Evolutionary conservation across 2,329 filamentous ascomycete genomes (phyloP), one percentile per base, ranked within the genome.

Genomic region (Penicillium sp.): DNA sequence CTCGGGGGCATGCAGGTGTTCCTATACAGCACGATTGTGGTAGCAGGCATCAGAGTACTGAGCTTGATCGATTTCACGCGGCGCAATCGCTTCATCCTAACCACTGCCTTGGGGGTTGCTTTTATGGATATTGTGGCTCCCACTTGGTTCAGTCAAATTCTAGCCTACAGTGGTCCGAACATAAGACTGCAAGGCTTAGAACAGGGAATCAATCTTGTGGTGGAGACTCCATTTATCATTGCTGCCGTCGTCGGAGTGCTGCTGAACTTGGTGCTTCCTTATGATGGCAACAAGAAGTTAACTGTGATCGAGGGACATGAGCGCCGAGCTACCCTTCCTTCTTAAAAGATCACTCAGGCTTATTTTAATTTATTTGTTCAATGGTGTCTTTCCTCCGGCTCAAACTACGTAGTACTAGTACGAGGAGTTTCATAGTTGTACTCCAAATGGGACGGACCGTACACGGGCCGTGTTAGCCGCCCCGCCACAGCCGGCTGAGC

Each of bases 81-180:
- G 30, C 84, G 90, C 45, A 92, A 89, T 63, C 82, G 90, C 20
- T 94, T 94, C 74, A 89, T 94, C 63, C 79, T 94, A 9, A 91
- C 90, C 0, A 87, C 88, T 0, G 84, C 86, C 0, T 76, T 94
- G 26, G 80, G 88, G 0, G 75, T 93, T 23, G 90, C 90, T 26
- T 89, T 89, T 58, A 85, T 85, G 49, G 86, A 86, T 8, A 88
- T 85, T 0, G 73, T 89, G 0, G 81, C 88, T 2, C 83, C 84
- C 0, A 81, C 72, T 24, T 91, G 89, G 78, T 91, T 90, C 65
- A 69, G 75, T 53, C 79, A 82, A 55, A 83, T 94, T 46, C 91
- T 94, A 68, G 88, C 85, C 3, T 92, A 92, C 66, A 67, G 69
- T 0, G 89, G 89, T 9, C 71, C 78, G 53, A 90, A 92, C 72